A percentile compares a stretch with the other conserved stretches of the same genome.
These are phyloP conservation scores for Auricularia sp. DNA, from an alignment of 768 basidiomycete species.

Conservation along the genomic window DNA sequence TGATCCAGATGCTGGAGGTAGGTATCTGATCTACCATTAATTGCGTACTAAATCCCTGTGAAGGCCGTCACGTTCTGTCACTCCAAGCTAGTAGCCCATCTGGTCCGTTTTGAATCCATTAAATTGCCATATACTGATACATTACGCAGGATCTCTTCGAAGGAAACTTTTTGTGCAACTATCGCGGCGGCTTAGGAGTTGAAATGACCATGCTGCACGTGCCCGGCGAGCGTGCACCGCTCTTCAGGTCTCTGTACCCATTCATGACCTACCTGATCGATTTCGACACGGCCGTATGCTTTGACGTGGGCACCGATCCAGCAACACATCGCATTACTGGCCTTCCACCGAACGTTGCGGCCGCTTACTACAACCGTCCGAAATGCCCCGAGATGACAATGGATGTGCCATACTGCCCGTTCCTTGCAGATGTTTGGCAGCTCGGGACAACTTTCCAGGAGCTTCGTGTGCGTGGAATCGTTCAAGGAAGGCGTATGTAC, in stretches of 20 bases:
- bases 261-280: background rate
- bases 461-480: background rate
- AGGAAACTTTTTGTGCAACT: background rate
- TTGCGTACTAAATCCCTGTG: background rate
- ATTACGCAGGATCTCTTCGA: background rate
- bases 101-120: background rate
- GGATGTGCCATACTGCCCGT: background rate
- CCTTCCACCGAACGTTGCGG: background rate
- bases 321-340: background rate
- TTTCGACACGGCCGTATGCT: background rate
- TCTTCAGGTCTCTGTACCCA: background rate
- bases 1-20: background rate
- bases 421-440: background rate
- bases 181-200: background rate
- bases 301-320: background rate
- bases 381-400: background rate
- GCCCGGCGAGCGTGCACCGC: background rate
- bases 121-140: background rate
- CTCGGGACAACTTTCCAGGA: background rate
- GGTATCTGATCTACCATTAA: too few species aligned
- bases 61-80: background rate
- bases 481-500: background rate
- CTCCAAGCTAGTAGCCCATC: background rate
- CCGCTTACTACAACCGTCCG: background rate
- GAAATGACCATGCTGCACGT: background rate